Evolutionary conservation across 1,284 basidiomycete species (phyloP).

Genomic region (Sanghuangporus sanghuang): DNA sequence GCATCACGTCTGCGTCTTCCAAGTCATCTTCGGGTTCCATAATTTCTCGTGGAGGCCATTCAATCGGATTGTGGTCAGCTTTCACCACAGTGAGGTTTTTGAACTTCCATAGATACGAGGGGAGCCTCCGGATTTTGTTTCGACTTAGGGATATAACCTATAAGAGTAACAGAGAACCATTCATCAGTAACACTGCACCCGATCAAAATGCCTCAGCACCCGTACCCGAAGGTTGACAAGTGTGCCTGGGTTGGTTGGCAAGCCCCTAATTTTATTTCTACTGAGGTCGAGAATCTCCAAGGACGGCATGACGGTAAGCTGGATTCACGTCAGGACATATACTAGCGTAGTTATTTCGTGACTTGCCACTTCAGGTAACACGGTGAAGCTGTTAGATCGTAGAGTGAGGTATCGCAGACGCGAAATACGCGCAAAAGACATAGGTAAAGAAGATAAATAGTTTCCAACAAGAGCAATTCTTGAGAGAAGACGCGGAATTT

Average conservation of each 20-base stretch:
- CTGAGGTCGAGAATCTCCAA: conserved; percentile 95
- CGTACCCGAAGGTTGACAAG: conserved; percentile 74
- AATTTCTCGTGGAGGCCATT: conserved; percentile 77
- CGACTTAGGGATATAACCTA: conserved; percentile 85
- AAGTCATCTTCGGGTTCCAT: conserved; percentile 38
- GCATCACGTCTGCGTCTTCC: conserved; percentile 49
- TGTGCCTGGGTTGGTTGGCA: conserved; percentile 80
- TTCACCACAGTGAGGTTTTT: conserved; percentile 76
- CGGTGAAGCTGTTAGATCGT: conserved; percentile 80
- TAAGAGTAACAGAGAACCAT: neutral
- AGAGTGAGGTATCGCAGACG: conserved; percentile 91
- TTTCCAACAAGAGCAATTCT: conserved; percentile 90
- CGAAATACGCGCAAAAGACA: conserved; percentile 71
- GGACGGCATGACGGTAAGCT: conserved; percentile 84
- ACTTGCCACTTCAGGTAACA: conserved; percentile 85
- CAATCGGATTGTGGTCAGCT: conserved; percentile 86
- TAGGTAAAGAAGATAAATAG: conserved; percentile 73
- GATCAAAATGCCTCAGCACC: conserved; percentile 14
- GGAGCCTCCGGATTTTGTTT: conserved; percentile 81
- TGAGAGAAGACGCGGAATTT: conserved; percentile 3
- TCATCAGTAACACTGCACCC: neutral
- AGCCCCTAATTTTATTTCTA: conserved; percentile 81
- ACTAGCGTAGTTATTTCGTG: conserved; percentile 3
- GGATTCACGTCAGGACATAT: conserved; percentile 9
- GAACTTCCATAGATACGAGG: conserved; percentile 76